Percentiles rank a stretch among this genome's conserved stretches.
phyloP scores from a whole-genome alignment of 768 basidiomycete species.

The Russula lepida region DNA sequence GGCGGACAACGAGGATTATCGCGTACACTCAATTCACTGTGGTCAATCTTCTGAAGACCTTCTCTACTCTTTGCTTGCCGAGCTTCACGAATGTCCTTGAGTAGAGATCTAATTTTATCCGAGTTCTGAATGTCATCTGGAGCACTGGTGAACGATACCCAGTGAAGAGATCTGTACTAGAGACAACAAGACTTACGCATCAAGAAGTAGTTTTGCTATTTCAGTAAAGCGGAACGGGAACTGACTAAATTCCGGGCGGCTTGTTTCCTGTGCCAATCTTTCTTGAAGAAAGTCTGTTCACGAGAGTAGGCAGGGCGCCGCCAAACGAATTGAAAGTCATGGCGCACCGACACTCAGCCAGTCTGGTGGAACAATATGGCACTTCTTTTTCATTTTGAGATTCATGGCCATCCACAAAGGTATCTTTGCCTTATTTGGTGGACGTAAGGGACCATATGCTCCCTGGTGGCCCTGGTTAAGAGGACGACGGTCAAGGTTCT shows the following conservation, averaged over 20 bases:
- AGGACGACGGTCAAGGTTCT: background rate
- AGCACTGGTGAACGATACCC: conserved; percentile 45
- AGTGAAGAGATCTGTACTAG: background rate
- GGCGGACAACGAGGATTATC: background rate
- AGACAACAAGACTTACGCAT: conserved; percentile 54
- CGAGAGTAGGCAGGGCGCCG: background rate
- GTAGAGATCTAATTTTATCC: conserved; percentile 72
- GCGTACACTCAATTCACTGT: conserved; percentile 71
- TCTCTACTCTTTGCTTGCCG: conserved; percentile 89
- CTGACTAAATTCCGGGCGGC: conserved; percentile 61
- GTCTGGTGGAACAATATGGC: conserved; percentile 80
- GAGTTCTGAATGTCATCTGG: conserved; percentile 83
- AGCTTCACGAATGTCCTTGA: conserved; percentile 94
- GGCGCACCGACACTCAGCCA: conserved; percentile 82
- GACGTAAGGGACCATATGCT: conserved; percentile 85
- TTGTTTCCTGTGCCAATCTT: conserved; percentile 64
- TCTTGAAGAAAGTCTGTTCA: conserved; percentile 71
- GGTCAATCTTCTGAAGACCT: conserved; percentile 72
- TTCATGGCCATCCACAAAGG: conserved; percentile 96
- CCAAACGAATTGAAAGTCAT: background rate
- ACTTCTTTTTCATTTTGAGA: conserved; percentile 90
- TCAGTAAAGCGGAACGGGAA: conserved; percentile 87
- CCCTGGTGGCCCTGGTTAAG: conserved; percentile 42
- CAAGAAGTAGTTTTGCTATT: conserved; percentile 85
- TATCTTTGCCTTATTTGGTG: conserved; percentile 76